These are phyloP conservation scores for Fonsecaea multimorphosa DNA, from an alignment of 2,329 filamentous ascomycete genomes.

Conservation along the genomic window DNA sequence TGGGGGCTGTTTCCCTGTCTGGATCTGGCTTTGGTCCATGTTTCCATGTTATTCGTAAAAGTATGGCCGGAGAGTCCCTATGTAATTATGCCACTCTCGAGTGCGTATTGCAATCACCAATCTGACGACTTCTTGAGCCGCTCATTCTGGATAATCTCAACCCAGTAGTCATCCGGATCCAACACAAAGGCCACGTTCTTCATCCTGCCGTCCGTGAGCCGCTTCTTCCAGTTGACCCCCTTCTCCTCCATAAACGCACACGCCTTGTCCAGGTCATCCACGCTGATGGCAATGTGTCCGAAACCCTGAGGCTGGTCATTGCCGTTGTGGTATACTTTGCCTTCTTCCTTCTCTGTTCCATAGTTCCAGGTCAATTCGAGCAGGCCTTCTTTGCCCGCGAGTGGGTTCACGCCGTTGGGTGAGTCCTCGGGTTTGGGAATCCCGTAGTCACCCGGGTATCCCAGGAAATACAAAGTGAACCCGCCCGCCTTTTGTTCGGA, in stretches of 20 bases:
- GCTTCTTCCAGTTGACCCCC: constrained; percentile 91
- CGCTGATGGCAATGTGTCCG: constrained; percentile 85
- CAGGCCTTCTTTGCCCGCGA: constrained; percentile 76
- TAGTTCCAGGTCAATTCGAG: constrained; percentile 89
- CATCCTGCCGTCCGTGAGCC: constrained; percentile 87
- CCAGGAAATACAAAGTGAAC: constrained; percentile 94
- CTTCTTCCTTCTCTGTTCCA: constrained; percentile 75
- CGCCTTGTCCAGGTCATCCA: constrained; percentile 87
- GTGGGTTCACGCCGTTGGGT: constrained; percentile 62
- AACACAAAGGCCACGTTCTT: constrained; percentile 91
- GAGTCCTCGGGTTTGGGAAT: constrained; percentile 56
- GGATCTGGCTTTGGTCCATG: neutral
- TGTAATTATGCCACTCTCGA: neutral
- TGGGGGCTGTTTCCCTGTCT: neutral
- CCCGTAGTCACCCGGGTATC: constrained; percentile 69
- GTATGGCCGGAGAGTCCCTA: neutral
- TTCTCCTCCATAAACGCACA: constrained; percentile 84
- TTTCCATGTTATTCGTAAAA: too few species aligned
- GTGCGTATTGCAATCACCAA: constrained; percentile 41
- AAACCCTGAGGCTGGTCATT: constrained; percentile 93
- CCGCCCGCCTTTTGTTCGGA: constrained; percentile 70
- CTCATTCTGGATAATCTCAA: constrained; percentile 68
- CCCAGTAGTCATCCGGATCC: constrained; percentile 77
- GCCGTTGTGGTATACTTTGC: constrained; percentile 88
- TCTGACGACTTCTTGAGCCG: constrained; percentile 50